Evolutionary conservation across 2,329 filamentous ascomycete genomes (phyloP), one percentile per base, ranked within the genome.

Genomic region (Colletotrichum tofieldiae): DNA sequence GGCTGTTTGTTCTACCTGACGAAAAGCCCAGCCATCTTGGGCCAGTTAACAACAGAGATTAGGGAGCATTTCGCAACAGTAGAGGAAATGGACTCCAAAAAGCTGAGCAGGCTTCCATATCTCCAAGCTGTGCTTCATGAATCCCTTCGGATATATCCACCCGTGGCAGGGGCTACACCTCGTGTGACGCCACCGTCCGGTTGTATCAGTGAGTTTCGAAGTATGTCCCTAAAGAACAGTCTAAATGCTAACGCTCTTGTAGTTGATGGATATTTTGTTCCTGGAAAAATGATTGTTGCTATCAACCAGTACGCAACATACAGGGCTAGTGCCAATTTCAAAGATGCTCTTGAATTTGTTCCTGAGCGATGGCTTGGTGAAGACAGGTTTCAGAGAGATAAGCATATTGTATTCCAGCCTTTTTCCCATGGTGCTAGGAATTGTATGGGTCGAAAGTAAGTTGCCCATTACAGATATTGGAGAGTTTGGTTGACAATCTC

Each of bases 401-500:
- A 67, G 3, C 47, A n/a, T 6, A 14, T 20, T 7, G 49, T 35
- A 20, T 51, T 67, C 8, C 56, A 67, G 26, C 65, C 58, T 12
- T 67, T 67, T 26, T 41, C 37, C 11, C 20, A 56, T n/a, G 65
- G 65, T 5, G 56, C 65, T 6, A 51, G 58, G 14, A 58, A 67
- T 39, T 67, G 58, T 35, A 43, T 67, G 37, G 65, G 65, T 14
- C 54, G 56, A 37, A 61, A 61, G 23, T 73, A 75, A 5, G 74
- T 79, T 1, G 77, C 85, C 86, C 52, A 88, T 86, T 68, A 79
- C 87, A 41, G 16, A n/a, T 14, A 12, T 71, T 71, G 76, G 67
- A 23, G 12, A 16, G 16, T 32, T 20, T 51, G 9, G 16, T 35
- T 61, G 12, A 61, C 47, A 14, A 12, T 9, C 11, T 23, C 12